A percentile compares a stretch with the other conserved stretches of the same genome.
These are phyloP conservation scores for Grosmannia huntii DNA, from an alignment of 2,329 filamentous ascomycete genomes.

Conservation along the genomic window DNA sequence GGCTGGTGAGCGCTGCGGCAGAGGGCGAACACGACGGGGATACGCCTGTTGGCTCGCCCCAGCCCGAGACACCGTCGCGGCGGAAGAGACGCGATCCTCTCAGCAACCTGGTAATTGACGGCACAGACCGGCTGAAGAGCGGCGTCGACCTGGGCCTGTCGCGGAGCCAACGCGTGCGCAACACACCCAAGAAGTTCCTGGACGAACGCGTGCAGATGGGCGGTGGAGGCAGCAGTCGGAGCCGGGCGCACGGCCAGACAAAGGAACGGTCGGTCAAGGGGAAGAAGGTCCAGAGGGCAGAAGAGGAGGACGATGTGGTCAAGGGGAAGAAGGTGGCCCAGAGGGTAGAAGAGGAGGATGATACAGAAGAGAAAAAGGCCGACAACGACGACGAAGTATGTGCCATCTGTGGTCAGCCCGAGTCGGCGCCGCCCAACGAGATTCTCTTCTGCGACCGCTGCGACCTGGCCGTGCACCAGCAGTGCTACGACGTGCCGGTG, in stretches of 20 bases:
- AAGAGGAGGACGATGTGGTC: no score
- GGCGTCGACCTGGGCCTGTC: conserved; percentile 38
- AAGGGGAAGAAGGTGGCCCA: no score
- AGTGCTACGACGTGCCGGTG: conserved; percentile 43
- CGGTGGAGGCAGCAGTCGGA: background rate
- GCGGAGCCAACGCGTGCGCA: conserved; percentile 21
- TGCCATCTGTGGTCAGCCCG: conserved; percentile 41
- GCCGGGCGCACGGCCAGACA: background rate
- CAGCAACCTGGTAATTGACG: conserved; percentile 9
- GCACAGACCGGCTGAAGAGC: conserved; percentile 29
- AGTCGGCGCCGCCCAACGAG: conserved; percentile 45
- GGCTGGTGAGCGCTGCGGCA: conserved; percentile 2
- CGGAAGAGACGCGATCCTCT: conserved; percentile 8
- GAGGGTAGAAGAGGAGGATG: no score
- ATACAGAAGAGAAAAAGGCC: no score
- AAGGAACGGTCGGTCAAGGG: background rate
- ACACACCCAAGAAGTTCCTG: conserved; percentile 7
- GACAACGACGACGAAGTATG: conserved; percentile 40
- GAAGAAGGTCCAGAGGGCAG: no score
- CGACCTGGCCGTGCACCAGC: conserved; percentile 48
- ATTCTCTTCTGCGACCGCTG: conserved; percentile 54
- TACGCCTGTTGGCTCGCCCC: conserved; percentile 8
- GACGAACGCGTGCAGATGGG: background rate
- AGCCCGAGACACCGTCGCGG: conserved; percentile 3
- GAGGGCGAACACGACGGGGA: no score